Evolutionary conservation across 805 yeast genomes (phyloP).

Genomic region (Grigorovia transvaalensis): DNA sequence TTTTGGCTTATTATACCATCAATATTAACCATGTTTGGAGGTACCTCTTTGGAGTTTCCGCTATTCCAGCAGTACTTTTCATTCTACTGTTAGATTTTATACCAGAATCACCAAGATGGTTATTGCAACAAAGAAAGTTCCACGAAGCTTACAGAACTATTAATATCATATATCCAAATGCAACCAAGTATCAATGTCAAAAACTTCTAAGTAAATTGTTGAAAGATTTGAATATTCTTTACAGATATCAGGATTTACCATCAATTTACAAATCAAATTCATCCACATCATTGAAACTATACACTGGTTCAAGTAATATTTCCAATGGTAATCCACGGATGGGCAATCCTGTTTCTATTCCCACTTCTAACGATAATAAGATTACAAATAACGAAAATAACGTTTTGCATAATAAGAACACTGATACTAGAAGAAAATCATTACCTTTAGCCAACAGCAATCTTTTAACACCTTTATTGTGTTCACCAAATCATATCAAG

Average conservation of each 20-base stretch:
- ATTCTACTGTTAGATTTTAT: slow-evolving; percentile 32
- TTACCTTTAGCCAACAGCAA: not conserved
- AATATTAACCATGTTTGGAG: slow-evolving; percentile 30
- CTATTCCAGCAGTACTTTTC: slow-evolving; percentile 34
- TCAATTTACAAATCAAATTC: not conserved
- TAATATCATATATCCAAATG: slow-evolving; percentile 35
- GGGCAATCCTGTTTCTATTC: too few species aligned
- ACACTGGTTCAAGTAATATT: not conserved
- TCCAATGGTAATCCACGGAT: not conserved
- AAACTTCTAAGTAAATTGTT: slow-evolving; percentile 39
- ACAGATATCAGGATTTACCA: slow-evolving; percentile 22
- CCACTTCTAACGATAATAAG: too few species aligned
- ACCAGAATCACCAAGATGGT: slow-evolving; percentile 43
- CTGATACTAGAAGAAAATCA: not conserved
- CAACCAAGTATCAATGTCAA: slow-evolving; percentile 34
- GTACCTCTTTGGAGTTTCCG: slow-evolving; percentile 30
- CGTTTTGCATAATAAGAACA: too few species aligned
- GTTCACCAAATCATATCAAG: not conserved
- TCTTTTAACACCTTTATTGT: not conserved
- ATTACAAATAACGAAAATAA: too few species aligned
- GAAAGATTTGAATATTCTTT: slow-evolving; percentile 31
- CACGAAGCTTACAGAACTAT: slow-evolving; percentile 35
- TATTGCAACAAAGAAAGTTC: slow-evolving; percentile 27
- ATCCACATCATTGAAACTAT: not conserved
- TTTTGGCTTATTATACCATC: slow-evolving; percentile 24